phyloP scores from a whole-genome alignment of 2,329 filamentous ascomycete genomes.

The Cylindrodendrum hubeiense region DNA sequence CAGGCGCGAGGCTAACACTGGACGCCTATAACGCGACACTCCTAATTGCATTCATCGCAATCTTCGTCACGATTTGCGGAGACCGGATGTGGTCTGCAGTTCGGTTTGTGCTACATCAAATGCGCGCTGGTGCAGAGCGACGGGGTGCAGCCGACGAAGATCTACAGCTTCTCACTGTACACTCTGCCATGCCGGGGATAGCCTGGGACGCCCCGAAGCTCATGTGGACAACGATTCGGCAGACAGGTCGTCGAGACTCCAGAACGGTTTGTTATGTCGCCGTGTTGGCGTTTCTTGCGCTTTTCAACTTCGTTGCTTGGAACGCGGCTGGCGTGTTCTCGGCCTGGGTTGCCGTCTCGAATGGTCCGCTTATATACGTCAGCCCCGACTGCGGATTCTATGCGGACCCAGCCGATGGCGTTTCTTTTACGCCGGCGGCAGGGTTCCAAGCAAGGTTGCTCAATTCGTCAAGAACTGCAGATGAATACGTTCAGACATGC shows the following conservation, averaged over 20 bases:
- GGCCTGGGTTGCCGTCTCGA: neutral
- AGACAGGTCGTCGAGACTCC: neutral
- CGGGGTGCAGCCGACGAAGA: neutral
- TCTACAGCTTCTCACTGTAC: neutral
- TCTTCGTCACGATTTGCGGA: neutral
- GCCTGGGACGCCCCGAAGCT: neutral
- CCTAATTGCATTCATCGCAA: neutral
- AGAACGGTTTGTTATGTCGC: neutral
- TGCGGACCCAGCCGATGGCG: neutral
- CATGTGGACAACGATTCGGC: neutral
- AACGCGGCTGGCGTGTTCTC: neutral
- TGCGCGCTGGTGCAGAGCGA: neutral
- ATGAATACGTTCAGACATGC: neutral
- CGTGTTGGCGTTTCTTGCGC: neutral
- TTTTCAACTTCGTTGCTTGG: neutral
- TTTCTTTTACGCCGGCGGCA: neutral
- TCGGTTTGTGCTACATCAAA: neutral
- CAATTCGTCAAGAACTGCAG: neutral
- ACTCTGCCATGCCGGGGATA: neutral
- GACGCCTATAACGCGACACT: neutral
- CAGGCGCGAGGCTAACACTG: neutral
- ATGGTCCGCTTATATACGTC: neutral
- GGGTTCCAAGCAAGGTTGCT: neutral
- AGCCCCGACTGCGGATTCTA: neutral
- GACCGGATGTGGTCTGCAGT: neutral